A percentile compares a stretch with the other conserved stretches of the same genome.
These are phyloP conservation scores for Epichloe elymi DNA, from an alignment of 2,329 filamentous ascomycete species.

Conservation along the genomic window DNA sequence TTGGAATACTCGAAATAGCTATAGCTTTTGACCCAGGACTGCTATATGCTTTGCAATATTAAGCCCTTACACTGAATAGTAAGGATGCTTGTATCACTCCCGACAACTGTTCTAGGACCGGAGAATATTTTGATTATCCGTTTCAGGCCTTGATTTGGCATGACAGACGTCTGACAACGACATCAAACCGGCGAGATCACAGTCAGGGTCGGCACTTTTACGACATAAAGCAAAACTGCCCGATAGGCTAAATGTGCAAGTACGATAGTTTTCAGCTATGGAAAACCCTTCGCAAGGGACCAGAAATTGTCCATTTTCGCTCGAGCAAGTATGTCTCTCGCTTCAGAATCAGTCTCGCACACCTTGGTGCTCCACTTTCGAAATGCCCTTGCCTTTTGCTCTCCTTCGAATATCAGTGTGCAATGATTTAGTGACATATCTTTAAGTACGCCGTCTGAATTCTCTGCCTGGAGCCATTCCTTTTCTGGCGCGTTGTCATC, in stretches of 20 bases:
- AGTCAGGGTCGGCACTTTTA: too few relatives aligned
- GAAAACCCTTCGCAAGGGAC: slow-evolving; percentile 63
- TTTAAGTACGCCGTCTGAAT: slow-evolving; percentile 65
- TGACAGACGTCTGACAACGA: too few relatives aligned
- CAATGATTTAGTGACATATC: slow-evolving; percentile 76
- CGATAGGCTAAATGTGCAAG: neutral
- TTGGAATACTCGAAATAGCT: too few relatives aligned
- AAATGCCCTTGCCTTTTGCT: slow-evolving; percentile 68
- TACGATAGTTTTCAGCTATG: neutral
- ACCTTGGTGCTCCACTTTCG: slow-evolving; percentile 79
- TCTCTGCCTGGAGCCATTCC: slow-evolving; percentile 67
- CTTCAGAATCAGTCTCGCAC: slow-evolving; percentile 87
- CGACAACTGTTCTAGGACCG: too few relatives aligned
- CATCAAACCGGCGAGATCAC: too few relatives aligned
- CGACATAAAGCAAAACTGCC: too few relatives aligned
- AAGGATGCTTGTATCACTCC: too few relatives aligned
- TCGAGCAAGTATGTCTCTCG: slow-evolving; percentile 63
- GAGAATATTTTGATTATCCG: too few relatives aligned
- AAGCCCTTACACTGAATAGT: too few relatives aligned
- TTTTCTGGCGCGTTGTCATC: slow-evolving; percentile 49
- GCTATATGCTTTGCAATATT: too few relatives aligned
- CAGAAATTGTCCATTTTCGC: slow-evolving; percentile 94
- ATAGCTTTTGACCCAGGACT: too few relatives aligned
- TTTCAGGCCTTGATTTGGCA: too few relatives aligned
- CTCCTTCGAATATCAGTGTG: slow-evolving; percentile 78